Conservation (phyloP, 805 yeast genomes). For the Ogataea saltuana region DNA sequence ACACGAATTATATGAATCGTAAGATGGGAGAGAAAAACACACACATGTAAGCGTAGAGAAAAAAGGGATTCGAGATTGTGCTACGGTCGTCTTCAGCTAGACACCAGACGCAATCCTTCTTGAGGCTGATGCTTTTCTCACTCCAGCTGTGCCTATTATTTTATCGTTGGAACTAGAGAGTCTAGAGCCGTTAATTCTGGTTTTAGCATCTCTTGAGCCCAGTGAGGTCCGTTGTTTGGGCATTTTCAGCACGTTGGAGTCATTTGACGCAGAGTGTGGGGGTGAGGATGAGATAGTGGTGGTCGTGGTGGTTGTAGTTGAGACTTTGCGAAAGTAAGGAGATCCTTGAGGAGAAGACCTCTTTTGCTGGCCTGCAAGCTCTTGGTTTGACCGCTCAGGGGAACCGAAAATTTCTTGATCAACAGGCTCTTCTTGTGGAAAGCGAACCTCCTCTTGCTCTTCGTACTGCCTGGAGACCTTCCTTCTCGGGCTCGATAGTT, state of each 20-base stretch:
- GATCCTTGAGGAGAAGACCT: slow-evolving; percentile 33
- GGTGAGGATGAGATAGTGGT: slow-evolving; percentile 39
- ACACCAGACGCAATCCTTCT: slow-evolving; percentile 28
- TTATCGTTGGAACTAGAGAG: slow-evolving; percentile 31
- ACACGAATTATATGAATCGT: too few species aligned
- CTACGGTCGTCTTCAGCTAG: slow-evolving; percentile 3
- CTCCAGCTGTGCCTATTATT: slow-evolving; percentile 37
- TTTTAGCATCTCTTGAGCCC: slow-evolving; percentile 23
- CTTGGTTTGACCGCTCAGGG: slow-evolving; percentile 15
- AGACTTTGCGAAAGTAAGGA: slow-evolving; percentile 44
- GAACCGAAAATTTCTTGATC: slow-evolving; percentile 17
- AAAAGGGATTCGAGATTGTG: not conserved
- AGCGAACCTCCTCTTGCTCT: slow-evolving; percentile 37
- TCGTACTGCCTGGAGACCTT: slow-evolving; percentile 16
- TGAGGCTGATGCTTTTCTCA: slow-evolving; percentile 37
- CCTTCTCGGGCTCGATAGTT: slow-evolving; percentile 28
- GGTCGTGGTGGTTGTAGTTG: slow-evolving; percentile 51
- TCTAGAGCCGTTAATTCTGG: slow-evolving; percentile 25
- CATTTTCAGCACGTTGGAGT: slow-evolving; percentile 21
- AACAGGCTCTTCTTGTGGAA: slow-evolving; percentile 11
- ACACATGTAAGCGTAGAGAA: not conserved
- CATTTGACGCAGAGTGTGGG: slow-evolving; percentile 24
- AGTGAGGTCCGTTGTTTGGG: slow-evolving; percentile 32
- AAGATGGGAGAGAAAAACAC: not conserved
- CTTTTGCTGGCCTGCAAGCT: slow-evolving; percentile 25